Base-by-base conservation (phyloP, 345 rosid genomes). In the Cardamine occulta region DNA sequence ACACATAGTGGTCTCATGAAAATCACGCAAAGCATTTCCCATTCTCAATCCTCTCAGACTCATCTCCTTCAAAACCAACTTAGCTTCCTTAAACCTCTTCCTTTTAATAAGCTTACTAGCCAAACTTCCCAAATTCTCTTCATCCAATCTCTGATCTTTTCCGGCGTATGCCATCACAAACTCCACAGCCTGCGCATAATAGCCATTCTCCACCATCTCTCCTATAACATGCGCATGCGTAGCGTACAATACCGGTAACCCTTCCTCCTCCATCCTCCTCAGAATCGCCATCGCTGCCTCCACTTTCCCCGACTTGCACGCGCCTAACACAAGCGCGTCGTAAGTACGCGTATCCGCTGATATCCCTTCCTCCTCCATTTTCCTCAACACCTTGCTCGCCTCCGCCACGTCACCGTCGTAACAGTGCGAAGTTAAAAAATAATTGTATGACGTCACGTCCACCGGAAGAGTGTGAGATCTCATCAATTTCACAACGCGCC, bases 301-400 rank as follows among this genome's bases (percentile, higher is more conserved):
- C 31, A 89, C 82, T 44, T 74, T 85, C 55, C 88, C 89, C 13
- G 73, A 77, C 47, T 58, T 89, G 56, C 91, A 86, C 74, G 90
- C 87, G 28, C 89, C 90, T 75, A 90, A 79, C 32, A 93, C 87
- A 59, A 88, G 84, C 61, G 93, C 93, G 80, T 93, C 95, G 76
- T 78, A 86, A 2, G 91, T 84, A 8, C 90, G 86, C 63, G 82
- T 28, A 49, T 90, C 90, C 14, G 81, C 82, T 2, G 49, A 66
- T 54, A 83, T 55, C 21, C 83, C 85, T 24, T 80, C 83, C 68
- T 80, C 84, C 70, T 80, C 85, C 74, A 88, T 89, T 80, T 48
- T 86, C 74, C 64, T 78, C 81, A 90, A 19, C 73, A 88, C 84
- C 28, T 63, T 60, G 15, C 66, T 64, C 44, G 89, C 85, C 57